Base-by-base conservation (phyloP, 192 early-diverging fungal genomes). In the Backusella tuberculispora region DNA sequence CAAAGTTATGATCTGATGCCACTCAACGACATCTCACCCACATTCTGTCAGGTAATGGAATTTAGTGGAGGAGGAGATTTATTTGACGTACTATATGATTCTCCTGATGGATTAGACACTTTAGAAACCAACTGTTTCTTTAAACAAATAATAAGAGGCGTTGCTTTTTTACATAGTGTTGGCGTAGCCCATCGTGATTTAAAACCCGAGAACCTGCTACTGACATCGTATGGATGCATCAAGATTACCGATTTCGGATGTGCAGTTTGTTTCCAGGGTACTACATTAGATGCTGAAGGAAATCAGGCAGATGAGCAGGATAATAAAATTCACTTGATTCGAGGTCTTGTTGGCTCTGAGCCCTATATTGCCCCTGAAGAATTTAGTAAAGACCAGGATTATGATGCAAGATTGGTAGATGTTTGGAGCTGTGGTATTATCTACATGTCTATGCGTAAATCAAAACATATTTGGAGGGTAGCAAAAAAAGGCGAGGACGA, bases 241-340 rank as follows among this genome's bases (percentile, higher is more conserved):
- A 96, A 96, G 75, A 96, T 96, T 74, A 89, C 93, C 6, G 95
- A 96, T 80, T 96, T 96, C 80, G 95, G 95, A 26, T 91, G 90
- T 46, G 88, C 88, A 5, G 90, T 91, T 65, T 92, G 93, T 34
- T 95, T 96, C 86, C 81, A 89, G 56, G 68, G 68, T 14, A 69
- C 68, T 0, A 44, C 19, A 3, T 17, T 69, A 15, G 68, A 69
- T 5, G 2, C 24, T 17, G 68, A 65, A 3, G 56, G 53, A 24
- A 46, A 45, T 44, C 44, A 48, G 64, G 24, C 26, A 5, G 63
- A 48, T 5, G 83, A 73, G 7, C 94, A 95, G 74, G 97, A 97
- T 10, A 98, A 97, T 83, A 74, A 81, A 29, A 66, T 89, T 63
- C 94, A 94, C 76, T 88, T 93, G 66, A 93, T 93, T 67, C 88